Evolutionary conservation across 768 basidiomycete species (phyloP).

Genomic region (Tubosaeta sp.): DNA sequence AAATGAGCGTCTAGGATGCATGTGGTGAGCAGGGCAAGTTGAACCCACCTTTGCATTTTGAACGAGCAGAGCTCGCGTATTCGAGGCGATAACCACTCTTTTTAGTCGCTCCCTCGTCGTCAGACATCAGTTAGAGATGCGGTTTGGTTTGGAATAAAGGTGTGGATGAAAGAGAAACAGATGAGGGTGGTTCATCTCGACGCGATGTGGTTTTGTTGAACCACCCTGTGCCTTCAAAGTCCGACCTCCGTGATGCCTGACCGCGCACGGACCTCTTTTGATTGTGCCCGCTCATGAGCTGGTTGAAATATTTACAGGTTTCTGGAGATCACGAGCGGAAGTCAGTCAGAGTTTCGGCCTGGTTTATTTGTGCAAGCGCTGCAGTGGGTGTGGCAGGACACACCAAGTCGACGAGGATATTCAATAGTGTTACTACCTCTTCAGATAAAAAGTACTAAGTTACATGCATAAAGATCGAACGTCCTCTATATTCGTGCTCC

Average conservation of each 20-base stretch:
- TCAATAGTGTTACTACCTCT: neutral
- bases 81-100: slow-evolving; percentile 69
- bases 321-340: slow-evolving; percentile 9
- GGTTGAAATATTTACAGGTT: slow-evolving; percentile 13
- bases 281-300: slow-evolving; percentile 23
- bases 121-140: slow-evolving; percentile 29
- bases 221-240: slow-evolving; percentile 37
- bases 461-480: slow-evolving; percentile 9
- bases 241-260: slow-evolving; percentile 30
- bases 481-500: slow-evolving; percentile 15
- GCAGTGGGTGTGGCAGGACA: neutral
- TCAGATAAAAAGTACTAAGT: slow-evolving; percentile 2
- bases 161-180: slow-evolving; percentile 28
- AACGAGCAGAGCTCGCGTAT: slow-evolving; percentile 61
- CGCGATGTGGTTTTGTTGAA: slow-evolving; percentile 37
- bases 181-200: slow-evolving; percentile 37
- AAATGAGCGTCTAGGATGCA: slow-evolving; percentile 16
- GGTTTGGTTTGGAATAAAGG: slow-evolving; percentile 13
- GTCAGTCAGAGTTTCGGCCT: slow-evolving; percentile 8
- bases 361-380: slow-evolving; percentile 32
- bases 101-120: slow-evolving; percentile 33
- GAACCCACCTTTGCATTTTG: slow-evolving; percentile 74
- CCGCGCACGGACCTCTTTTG: slow-evolving; percentile 35
- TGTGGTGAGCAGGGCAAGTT: slow-evolving; percentile 8
- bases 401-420: neutral